Base-by-base conservation (phyloP, 306 rosid genomes). In the Cajanus cajan region DNA sequence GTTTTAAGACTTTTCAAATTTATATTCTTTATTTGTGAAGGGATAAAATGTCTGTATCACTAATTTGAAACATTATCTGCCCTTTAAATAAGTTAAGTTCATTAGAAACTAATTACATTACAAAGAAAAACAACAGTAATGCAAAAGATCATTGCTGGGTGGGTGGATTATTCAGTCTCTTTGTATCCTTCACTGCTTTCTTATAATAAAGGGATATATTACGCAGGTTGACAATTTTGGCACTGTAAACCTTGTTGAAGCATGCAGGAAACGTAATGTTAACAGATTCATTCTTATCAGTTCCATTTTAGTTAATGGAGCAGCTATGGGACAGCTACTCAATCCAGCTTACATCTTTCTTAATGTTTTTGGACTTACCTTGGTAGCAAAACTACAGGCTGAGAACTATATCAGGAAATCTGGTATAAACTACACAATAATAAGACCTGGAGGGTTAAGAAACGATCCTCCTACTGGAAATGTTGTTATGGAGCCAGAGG, bases 221-320 rank as follows among this genome's bases (percentile, higher is more conserved):
- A 16, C 85, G 64, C 89, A 95, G 98, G 97, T 95, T 84, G 98
- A 95, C 81, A 92, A 95, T 77, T 88, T 88, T 68, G 98, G 98
- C 79, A 91, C 98, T 0, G 98, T 91, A 31, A 95, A 90, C 85
- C 98, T 95, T 45, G 98, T 92, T 54, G 94, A 95, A 75, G 98
- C 98, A 18, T 95, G 98, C 81, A 87, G 97, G 74, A 88, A 86
- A 82, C 79, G 79, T 57, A 92, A 92, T 39, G 89, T 92, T 43
- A 92, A 88, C 58, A 84, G 97, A 80, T 95, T 95, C 85, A 83
- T 95, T 73, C 98, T 95, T 73, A 40, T 95, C 74, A 95, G 98
- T 79, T 95, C 98, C 68, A 92, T 95, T 78, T 90, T 95, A 82
- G 98, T 91, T 34, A 95, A 95, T 87, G 98, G 98, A 78, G 98